Percentiles rank a stretch among this genome's conserved stretches.
Conservation (phyloP, 345 rosid species). For the Lepidium africanum region DNA sequence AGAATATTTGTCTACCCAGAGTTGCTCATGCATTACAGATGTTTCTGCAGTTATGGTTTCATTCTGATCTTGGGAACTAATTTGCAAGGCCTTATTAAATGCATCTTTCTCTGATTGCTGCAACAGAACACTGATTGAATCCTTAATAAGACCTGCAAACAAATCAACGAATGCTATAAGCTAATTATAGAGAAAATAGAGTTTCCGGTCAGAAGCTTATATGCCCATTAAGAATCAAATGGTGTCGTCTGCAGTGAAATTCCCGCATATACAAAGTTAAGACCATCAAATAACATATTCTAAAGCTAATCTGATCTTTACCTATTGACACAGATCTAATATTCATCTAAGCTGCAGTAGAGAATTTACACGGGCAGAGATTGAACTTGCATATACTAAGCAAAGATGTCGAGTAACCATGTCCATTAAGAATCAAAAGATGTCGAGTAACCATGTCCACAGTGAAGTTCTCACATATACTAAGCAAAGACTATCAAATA, state of each 20-base stretch:
- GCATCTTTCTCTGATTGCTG: slow-evolving; percentile 66
- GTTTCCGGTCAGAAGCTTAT: background rate
- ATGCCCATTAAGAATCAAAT: background rate
- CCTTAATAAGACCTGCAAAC: slow-evolving; percentile 54
- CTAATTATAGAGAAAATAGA: background rate
- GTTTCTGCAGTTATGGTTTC: slow-evolving; percentile 36
- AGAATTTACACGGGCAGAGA: background rate
- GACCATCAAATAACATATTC: background rate
- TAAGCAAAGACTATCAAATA: background rate
- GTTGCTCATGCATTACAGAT: slow-evolving; percentile 47
- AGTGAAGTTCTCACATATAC: background rate
- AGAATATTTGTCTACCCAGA: slow-evolving; percentile 95
- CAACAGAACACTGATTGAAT: slow-evolving; percentile 60
- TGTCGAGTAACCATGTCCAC: background rate
- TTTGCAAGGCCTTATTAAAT: slow-evolving; percentile 66
- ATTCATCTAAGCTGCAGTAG: background rate
- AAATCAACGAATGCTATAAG: background rate
- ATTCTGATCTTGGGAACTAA: slow-evolving; percentile 49
- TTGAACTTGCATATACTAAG: background rate
- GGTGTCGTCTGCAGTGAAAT: background rate
- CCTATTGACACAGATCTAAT: background rate
- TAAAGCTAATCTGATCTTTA: background rate
- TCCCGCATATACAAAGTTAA: background rate
- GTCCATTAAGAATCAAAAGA: background rate
- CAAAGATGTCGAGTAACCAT: background rate